Percentiles rank a stretch among this genome's conserved stretches.
These are phyloP conservation scores for Xylaria bambusicola DNA, from an alignment of 495 filamentous ascomycete genomes.

Conservation along the genomic window DNA sequence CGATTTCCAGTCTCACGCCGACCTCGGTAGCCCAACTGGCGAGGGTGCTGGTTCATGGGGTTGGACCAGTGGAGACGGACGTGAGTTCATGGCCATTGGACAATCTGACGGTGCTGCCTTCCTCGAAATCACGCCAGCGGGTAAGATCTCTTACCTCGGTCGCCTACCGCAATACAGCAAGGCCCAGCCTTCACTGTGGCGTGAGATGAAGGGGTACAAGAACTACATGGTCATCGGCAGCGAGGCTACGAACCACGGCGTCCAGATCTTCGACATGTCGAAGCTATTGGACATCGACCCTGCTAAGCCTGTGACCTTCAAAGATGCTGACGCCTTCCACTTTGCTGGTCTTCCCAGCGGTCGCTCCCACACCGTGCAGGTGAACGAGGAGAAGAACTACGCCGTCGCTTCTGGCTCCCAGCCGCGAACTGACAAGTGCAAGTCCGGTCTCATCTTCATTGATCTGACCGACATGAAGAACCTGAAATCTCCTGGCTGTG, in stretches of 20 bases:
- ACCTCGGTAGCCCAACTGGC: constrained; percentile 47
- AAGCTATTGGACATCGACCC: constrained; percentile 38
- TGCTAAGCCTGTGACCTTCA: constrained; percentile 32
- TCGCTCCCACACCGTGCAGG: constrained; percentile 55
- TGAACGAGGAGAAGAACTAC: constrained; percentile 53
- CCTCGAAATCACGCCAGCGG: constrained; percentile 51
- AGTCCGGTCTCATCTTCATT: constrained; percentile 57
- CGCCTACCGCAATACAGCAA: constrained; percentile 52
- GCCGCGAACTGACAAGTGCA: constrained; percentile 48
- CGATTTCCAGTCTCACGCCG: constrained; percentile 54
- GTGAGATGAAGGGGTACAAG: constrained; percentile 41
- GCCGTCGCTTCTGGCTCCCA: constrained; percentile 54
- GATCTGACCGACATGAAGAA: constrained; percentile 53
- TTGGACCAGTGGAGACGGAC: constrained; percentile 59
- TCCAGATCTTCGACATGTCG: constrained; percentile 57
- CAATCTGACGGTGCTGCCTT: constrained; percentile 61
- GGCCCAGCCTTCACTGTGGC: constrained; percentile 46
- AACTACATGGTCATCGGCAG: constrained; percentile 53
- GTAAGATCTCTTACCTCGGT: constrained; percentile 58
- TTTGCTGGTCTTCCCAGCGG: constrained; percentile 48
- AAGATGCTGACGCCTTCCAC: constrained; percentile 39
- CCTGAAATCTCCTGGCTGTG: constrained; percentile 54
- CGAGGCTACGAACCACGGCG: constrained; percentile 49
- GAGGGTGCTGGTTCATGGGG: constrained; percentile 51
- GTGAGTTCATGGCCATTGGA: constrained; percentile 59